Percentiles rank a stretch among this genome's conserved stretches.
Evolutionary conservation across 176 grass and related monocot genomes (phyloP).

Genomic region (Ensete ventricosum): DNA sequence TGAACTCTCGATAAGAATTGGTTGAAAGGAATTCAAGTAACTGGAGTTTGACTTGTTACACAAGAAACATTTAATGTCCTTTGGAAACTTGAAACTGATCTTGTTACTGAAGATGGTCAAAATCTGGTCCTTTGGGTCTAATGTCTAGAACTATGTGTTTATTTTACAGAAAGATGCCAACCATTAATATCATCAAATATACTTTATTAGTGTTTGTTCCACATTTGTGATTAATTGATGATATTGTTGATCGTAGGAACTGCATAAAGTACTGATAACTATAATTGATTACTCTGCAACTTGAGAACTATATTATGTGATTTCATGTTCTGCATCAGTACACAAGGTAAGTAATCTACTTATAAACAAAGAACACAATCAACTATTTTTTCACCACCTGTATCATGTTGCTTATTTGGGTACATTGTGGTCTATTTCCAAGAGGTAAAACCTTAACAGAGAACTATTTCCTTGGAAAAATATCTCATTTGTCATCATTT

Average conservation of each 20-base stretch:
- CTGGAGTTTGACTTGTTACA: background rate
- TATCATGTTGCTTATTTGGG: background rate
- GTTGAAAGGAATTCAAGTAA: background rate
- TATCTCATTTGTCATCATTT: background rate
- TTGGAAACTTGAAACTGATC: no score
- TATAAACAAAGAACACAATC: background rate
- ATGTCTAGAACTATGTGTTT: no score
- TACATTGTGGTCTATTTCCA: background rate
- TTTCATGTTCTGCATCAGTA: background rate
- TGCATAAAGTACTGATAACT: no score
- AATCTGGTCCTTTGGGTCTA: no score
- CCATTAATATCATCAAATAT: no score
- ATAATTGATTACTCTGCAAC: no score
- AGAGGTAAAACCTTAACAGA: background rate
- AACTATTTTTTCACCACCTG: background rate
- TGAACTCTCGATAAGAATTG: background rate
- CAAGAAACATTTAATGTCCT: no score
- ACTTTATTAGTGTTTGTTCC: no score
- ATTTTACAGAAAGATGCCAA: no score
- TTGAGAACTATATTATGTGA: background rate
- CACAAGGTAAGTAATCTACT: background rate
- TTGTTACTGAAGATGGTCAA: no score
- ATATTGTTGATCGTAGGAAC: no score
- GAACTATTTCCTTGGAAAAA: background rate
- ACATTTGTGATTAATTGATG: no score